Percentiles rank a stretch among this genome's conserved stretches.
Evolutionary conservation across 805 yeast species (phyloP).

Genomic region (Yamadazyma paraphyllophila): DNA sequence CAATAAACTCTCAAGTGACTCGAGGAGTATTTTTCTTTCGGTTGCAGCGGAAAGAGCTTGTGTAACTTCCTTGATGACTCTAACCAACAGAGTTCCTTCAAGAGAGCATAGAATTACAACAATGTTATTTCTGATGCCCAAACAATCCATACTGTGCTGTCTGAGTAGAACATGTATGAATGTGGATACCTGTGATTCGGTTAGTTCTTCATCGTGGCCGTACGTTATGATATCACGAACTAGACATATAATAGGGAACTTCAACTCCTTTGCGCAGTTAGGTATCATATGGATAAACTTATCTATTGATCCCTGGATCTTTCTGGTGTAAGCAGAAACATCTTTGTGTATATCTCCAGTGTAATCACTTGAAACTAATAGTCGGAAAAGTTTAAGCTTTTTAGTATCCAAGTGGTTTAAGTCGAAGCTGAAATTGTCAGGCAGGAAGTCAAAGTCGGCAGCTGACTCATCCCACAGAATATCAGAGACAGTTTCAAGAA

Average conservation of each 20-base stretch:
- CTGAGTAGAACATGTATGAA: background rate
- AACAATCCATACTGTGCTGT: background rate
- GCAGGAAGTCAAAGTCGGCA: background rate
- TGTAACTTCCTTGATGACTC: background rate
- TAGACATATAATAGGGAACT: constrained; percentile 2
- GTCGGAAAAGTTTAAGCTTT: constrained; percentile 13
- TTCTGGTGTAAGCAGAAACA: constrained; percentile 7
- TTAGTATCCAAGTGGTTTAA: background rate
- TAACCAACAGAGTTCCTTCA: constrained; percentile 4
- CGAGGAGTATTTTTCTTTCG: background rate
- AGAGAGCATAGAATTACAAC: constrained; percentile 7
- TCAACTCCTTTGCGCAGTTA: background rate
- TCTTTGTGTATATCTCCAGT: constrained; percentile 8
- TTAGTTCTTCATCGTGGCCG: constrained; percentile 8
- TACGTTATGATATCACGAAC: constrained; percentile 15
- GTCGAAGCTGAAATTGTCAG: background rate
- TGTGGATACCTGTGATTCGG: background rate
- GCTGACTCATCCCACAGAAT: background rate
- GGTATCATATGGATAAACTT: constrained; percentile 1
- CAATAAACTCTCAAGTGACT: constrained; percentile 3
- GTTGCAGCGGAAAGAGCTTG: background rate
- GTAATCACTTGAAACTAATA: constrained; percentile 15
- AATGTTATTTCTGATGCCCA: background rate
- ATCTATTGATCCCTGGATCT: constrained; percentile 5
- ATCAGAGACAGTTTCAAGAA: background rate